These are phyloP conservation scores for Cladophialophora exuberans DNA, from an alignment of 2,329 filamentous ascomycete species.

Conservation along the genomic window DNA sequence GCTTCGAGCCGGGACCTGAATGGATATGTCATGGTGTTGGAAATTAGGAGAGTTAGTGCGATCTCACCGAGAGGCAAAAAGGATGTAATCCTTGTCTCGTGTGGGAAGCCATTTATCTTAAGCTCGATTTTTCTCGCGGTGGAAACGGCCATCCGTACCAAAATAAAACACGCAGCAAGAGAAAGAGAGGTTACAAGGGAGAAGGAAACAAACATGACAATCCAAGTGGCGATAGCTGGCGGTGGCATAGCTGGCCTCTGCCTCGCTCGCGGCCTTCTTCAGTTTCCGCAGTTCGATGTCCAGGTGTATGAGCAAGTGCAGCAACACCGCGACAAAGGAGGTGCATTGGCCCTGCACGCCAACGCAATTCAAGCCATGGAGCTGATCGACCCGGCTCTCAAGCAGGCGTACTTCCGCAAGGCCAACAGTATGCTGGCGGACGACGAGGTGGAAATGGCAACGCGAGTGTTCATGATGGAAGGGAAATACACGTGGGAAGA, in stretches of 20 bases:
- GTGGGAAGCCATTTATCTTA: too few species aligned
- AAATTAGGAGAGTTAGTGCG: too few species aligned
- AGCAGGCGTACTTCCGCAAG: slow-evolving; percentile 10
- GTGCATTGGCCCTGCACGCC: neutral
- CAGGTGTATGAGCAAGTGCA: slow-evolving; percentile 2
- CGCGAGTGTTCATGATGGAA: slow-evolving; percentile 5
- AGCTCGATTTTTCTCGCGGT: too few species aligned
- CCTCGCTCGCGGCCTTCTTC: slow-evolving; percentile 1
- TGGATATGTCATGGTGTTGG: too few species aligned
- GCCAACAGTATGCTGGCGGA: slow-evolving; percentile 9
- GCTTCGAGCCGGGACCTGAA: too few species aligned
- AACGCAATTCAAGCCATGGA: slow-evolving; percentile 9
- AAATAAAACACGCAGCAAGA: too few species aligned
- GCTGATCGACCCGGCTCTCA: slow-evolving; percentile 4
- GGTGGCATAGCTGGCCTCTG: slow-evolving; percentile 6
- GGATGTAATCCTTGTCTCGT: too few species aligned
- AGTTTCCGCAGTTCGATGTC: slow-evolving; percentile 5
- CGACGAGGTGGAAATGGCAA: slow-evolving; percentile 3
- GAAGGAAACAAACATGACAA: neutral
- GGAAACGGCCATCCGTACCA: too few species aligned
- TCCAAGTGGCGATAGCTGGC: neutral
- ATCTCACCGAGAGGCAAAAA: too few species aligned
- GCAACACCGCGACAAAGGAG: neutral
- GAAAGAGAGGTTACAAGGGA: too few species aligned
- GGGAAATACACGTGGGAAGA: neutral